These are phyloP conservation scores for Candida maesae DNA, from an alignment of 805 yeast genomes.

Conservation along the genomic window DNA sequence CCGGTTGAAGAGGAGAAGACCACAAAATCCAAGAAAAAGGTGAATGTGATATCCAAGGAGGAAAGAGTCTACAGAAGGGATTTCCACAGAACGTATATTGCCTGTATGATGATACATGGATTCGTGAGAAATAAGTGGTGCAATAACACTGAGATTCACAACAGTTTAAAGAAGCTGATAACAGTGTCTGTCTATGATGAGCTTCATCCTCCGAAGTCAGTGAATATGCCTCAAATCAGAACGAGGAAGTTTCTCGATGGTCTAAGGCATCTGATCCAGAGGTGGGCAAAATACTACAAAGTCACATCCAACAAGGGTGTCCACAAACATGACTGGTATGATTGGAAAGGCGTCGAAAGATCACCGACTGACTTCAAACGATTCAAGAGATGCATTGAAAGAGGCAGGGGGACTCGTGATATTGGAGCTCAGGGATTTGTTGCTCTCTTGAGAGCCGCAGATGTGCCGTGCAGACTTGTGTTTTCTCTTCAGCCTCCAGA, in stretches of 20 bases:
- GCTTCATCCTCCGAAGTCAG: slow-evolving; percentile 43
- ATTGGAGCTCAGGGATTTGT: slow-evolving; percentile 86
- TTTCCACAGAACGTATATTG: slow-evolving; percentile 57
- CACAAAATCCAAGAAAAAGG: slow-evolving; percentile 23
- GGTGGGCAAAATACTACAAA: slow-evolving; percentile 56
- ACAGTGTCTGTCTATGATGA: slow-evolving; percentile 45
- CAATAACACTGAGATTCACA: slow-evolving; percentile 41
- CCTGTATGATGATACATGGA: slow-evolving; percentile 64
- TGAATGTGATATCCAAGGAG: slow-evolving; percentile 43
- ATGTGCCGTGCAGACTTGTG: slow-evolving; percentile 68
- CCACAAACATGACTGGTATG: slow-evolving; percentile 44
- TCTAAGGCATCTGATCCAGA: slow-evolving; percentile 57
- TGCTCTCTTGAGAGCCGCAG: slow-evolving; percentile 64
- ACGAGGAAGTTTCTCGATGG: slow-evolving; percentile 76
- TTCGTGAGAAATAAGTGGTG: slow-evolving; percentile 72
- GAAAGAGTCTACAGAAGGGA: slow-evolving; percentile 50
- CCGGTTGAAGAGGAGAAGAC: slow-evolving; percentile 17
- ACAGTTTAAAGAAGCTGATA: slow-evolving; percentile 40
- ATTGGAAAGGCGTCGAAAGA: slow-evolving; percentile 19
- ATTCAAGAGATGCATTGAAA: slow-evolving; percentile 41
- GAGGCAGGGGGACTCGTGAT: slow-evolving; percentile 69
- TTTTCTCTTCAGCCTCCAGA: slow-evolving; percentile 92
- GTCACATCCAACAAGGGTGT: slow-evolving; percentile 38
- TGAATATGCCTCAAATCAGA: slow-evolving; percentile 35
- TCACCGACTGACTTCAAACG: slow-evolving; percentile 29